Conservation (phyloP, 2,329 filamentous ascomycete genomes). For the Aschersonia sp. region DNA sequence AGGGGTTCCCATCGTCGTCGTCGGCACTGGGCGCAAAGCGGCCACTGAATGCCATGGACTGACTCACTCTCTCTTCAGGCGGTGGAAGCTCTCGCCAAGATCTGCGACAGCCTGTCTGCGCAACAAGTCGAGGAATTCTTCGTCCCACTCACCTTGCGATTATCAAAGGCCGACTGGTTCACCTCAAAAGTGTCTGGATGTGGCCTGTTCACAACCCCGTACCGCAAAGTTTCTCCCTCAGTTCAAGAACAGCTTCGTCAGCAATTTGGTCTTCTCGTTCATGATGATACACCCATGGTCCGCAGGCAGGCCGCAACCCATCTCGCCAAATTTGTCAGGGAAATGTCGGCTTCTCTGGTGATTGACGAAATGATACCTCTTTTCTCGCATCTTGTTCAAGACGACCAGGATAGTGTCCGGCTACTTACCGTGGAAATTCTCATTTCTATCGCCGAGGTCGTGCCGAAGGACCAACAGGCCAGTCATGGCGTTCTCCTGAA, state of each 20-base stretch:
- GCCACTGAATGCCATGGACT: neutral
- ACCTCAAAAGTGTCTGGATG: constrained; percentile 98
- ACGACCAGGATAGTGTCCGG: constrained; percentile 96
- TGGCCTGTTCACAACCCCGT: constrained; percentile 85
- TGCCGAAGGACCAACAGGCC: constrained; percentile 94
- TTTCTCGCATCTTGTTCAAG: constrained; percentile 90
- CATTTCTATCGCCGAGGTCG: constrained; percentile 90
- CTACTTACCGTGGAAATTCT: constrained; percentile 92
- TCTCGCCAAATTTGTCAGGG: constrained; percentile 92
- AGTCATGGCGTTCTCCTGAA: constrained; percentile 89
- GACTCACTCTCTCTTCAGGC: constrained; percentile 40
- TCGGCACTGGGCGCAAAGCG: neutral
- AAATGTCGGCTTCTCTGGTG: constrained; percentile 82
- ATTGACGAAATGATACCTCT: constrained; percentile 98
- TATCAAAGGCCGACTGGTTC: constrained; percentile 99
- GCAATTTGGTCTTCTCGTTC: constrained; percentile 84
- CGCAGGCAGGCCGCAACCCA: constrained; percentile 93
- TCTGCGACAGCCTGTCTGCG: constrained; percentile 81
- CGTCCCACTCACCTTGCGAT: constrained; percentile 85
- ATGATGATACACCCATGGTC: constrained; percentile 99
- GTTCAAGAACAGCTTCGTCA: constrained; percentile 84
- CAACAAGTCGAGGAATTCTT: constrained; percentile 95
- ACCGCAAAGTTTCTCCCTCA: constrained; percentile 76
- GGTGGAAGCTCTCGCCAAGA: constrained; percentile 98
- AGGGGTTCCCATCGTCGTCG: neutral